Conservation (phyloP, 2,329 filamentous ascomycete species). For the Colletotrichum kahawae region DNA sequence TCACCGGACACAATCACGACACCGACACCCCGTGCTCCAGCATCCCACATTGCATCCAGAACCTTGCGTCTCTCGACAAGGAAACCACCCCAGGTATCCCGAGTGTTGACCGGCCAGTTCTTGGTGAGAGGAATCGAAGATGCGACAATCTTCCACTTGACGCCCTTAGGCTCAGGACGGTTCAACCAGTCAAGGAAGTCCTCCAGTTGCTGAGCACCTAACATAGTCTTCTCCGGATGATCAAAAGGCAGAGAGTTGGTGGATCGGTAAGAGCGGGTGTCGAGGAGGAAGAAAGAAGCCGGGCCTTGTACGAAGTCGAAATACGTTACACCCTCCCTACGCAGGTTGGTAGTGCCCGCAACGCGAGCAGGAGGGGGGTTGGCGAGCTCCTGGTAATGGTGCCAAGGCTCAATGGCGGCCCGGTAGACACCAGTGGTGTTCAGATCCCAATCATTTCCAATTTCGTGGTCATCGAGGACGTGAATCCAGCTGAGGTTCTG, state of each 20-base stretch:
- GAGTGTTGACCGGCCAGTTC: slow-evolving; percentile 89
- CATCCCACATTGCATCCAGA: slow-evolving; percentile 92
- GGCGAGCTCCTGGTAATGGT: slow-evolving; percentile 81
- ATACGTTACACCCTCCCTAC: slow-evolving; percentile 71
- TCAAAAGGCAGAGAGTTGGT: slow-evolving; percentile 65
- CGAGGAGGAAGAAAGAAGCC: slow-evolving; percentile 92
- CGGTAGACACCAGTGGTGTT: slow-evolving; percentile 82
- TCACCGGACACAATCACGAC: slow-evolving; percentile 89
- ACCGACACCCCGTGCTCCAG: slow-evolving; percentile 74
- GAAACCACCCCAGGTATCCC: slow-evolving; percentile 96
- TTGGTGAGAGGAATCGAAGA: slow-evolving; percentile 95
- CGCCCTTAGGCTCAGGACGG: slow-evolving; percentile 73
- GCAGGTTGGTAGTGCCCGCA: slow-evolving; percentile 43
- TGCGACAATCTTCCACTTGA: slow-evolving; percentile 93
- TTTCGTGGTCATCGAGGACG: slow-evolving; percentile 95
- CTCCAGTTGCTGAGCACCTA: slow-evolving; percentile 77
- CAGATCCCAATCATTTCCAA: slow-evolving; percentile 88
- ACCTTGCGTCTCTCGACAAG: slow-evolving; percentile 78
- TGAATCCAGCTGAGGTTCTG: slow-evolving; percentile 95
- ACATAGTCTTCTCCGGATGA: slow-evolving; percentile 79
- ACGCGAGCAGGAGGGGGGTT: slow-evolving; percentile 77
- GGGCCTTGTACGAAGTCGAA: slow-evolving; percentile 91
- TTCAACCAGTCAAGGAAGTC: slow-evolving; percentile 81
- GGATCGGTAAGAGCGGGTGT: slow-evolving; percentile 87
- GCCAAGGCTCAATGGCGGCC: slow-evolving; percentile 82